Percentiles rank a stretch among this genome's conserved stretches.
These are phyloP conservation scores for Curvularia spicifera DNA, from an alignment of 2,329 filamentous ascomycete genomes.

Conservation along the genomic window DNA sequence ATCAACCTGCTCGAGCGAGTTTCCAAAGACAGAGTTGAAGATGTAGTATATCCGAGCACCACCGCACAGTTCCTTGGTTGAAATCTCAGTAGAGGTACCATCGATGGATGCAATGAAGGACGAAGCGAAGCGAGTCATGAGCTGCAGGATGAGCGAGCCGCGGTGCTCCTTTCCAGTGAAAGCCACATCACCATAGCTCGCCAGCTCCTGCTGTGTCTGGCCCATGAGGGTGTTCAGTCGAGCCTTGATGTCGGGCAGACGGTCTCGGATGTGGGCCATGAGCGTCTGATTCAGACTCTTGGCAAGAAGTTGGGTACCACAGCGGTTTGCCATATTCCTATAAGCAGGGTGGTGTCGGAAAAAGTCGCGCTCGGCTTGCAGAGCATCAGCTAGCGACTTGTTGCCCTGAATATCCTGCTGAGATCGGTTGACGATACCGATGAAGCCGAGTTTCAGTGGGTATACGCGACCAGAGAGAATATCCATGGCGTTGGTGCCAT, in stretches of 20 bases:
- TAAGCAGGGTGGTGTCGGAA: constrained; percentile 98
- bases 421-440: constrained; percentile 96
- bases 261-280: constrained; percentile 95
- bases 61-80: constrained; percentile 95
- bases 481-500: constrained; percentile 95
- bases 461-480: constrained; percentile 98
- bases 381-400: constrained; percentile 90
- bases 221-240: constrained; percentile 98
- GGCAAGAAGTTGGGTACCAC: constrained; percentile 91
- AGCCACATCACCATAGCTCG: constrained; percentile 96
- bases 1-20: constrained; percentile 93
- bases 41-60: constrained; percentile 98
- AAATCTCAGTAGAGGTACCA: constrained; percentile 97
- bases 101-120: constrained; percentile 99
- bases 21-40: constrained; percentile 98
- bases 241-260: constrained; percentile 96
- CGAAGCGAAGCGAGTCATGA: constrained; percentile 97
- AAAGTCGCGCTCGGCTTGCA: constrained; percentile 90
- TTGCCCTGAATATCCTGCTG: constrained; percentile 97
- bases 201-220: constrained; percentile 98
- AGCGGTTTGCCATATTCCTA: constrained; percentile 90
- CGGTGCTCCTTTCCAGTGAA: constrained; percentile 97
- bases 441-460: constrained; percentile 94
- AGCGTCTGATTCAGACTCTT: constrained; percentile 94
- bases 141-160: constrained; percentile 90